Evolutionary conservation across 345 rosid genomes (phyloP).

Genomic region (Barbarea vulgaris): DNA sequence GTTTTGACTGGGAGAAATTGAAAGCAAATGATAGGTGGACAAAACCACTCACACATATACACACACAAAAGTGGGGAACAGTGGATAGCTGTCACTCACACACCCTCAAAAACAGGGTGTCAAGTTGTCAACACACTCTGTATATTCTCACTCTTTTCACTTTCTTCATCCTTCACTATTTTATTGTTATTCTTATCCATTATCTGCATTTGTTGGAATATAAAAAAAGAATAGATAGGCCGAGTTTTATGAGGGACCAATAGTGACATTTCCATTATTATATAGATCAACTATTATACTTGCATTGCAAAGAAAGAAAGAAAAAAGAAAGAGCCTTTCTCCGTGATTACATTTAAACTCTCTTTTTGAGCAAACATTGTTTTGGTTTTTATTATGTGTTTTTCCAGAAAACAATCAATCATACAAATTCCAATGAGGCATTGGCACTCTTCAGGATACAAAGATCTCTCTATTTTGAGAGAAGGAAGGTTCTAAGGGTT

Average conservation of each 20-base stretch:
- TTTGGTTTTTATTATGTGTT: slow-evolving; percentile 23
- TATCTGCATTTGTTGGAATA: slow-evolving; percentile 20
- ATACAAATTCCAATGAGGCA: slow-evolving; percentile 38
- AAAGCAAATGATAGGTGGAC: slow-evolving; percentile 27
- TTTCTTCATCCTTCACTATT: slow-evolving; percentile 23
- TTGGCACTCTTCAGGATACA: slow-evolving; percentile 32
- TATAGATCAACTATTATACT: slow-evolving; percentile 32
- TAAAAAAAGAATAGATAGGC: background rate
- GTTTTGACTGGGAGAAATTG: slow-evolving; percentile 29
- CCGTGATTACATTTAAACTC: slow-evolving; percentile 20
- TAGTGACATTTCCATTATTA: background rate
- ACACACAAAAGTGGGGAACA: slow-evolving; percentile 43
- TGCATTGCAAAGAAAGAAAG: background rate
- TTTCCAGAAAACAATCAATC: slow-evolving; percentile 20
- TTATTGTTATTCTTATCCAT: slow-evolving; percentile 35
- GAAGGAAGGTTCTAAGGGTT: slow-evolving; percentile 21
- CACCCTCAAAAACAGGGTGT: slow-evolving; percentile 38
- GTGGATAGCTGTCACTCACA: slow-evolving; percentile 40
- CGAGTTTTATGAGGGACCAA: slow-evolving; percentile 2
- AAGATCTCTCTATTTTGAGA: slow-evolving; percentile 25
- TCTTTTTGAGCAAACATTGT: slow-evolving; percentile 10
- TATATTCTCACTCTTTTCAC: slow-evolving; percentile 37
- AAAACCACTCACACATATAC: slow-evolving; percentile 32
- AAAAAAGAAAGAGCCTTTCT: slow-evolving; percentile 2
- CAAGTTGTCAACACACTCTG: slow-evolving; percentile 44